Percentiles rank a stretch among this genome's conserved stretches.
Evolutionary conservation across 2,329 filamentous ascomycete species (phyloP).

Genomic region (Stemphylium beticola): DNA sequence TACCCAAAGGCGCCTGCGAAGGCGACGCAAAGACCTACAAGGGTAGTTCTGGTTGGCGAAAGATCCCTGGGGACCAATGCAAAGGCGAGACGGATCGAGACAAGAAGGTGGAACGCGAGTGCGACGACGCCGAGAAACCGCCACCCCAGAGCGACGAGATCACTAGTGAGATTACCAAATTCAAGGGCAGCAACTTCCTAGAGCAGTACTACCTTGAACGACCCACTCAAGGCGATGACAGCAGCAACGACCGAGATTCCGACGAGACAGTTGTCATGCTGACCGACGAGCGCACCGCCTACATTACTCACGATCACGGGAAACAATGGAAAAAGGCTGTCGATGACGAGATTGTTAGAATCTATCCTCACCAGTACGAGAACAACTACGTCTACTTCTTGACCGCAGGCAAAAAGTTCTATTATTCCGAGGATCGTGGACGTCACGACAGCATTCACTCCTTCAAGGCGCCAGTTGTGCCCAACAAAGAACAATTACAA

Average conservation of each 20-base stretch:
- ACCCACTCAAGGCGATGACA: constrained; percentile 68
- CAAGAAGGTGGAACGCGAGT: constrained; percentile 71
- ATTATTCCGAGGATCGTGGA: constrained; percentile 83
- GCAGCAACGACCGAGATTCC: constrained; percentile 65
- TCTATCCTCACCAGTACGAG: constrained; percentile 80
- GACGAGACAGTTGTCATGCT: constrained; percentile 77
- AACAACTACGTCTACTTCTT: constrained; percentile 89
- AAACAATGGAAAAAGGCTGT: constrained; percentile 82
- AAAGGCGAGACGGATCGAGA: constrained; percentile 52
- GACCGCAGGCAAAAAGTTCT: constrained; percentile 70
- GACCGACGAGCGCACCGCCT: constrained; percentile 67
- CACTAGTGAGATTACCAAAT: constrained; percentile 63
- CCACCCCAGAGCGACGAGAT: constrained; percentile 72
- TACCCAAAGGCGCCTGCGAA: constrained; percentile 77
- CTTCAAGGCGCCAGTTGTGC: constrained; percentile 72
- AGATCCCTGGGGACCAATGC: constrained; percentile 74
- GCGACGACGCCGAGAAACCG: constrained; percentile 64
- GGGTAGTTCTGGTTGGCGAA: constrained; percentile 87
- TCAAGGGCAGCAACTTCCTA: constrained; percentile 64
- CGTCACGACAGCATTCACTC: constrained; percentile 66
- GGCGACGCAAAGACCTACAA: constrained; percentile 74
- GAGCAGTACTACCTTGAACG: constrained; percentile 81
- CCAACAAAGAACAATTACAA: constrained; percentile 57
- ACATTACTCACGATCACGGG: constrained; percentile 82
- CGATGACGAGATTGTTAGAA: constrained; percentile 70